Evolutionary conservation across 2,329 filamentous ascomycete species (phyloP), one percentile per base, ranked within the genome.

Genomic region (Monilinia polystroma): DNA sequence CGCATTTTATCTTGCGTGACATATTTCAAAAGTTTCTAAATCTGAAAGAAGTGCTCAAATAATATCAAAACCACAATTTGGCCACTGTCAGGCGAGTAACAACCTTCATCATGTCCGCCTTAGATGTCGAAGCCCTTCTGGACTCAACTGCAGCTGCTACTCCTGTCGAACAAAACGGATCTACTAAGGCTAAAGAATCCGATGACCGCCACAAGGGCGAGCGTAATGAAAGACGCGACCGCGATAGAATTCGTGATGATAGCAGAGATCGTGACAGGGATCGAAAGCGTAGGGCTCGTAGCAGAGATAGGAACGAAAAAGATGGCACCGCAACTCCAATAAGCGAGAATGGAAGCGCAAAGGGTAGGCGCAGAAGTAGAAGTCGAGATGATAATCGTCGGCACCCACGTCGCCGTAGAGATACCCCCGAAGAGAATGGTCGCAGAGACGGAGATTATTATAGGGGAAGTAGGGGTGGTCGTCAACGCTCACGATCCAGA

Each of bases 81-180:
- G 14, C 35, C 60, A 29, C n/a, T 41, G 32, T 54, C 60, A 52
- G 55, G 45, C 64, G 55, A 52, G 55, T 66, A 60, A 23, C 43
- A 56, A 52, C 45, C 72, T 67, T 74, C 79, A 81, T 73, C 73
- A 90, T 90, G 87, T 87, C 87, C 77, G 84, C 84, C 78, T 81
- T 89, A 73, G 92, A 96, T 77, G 92, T 97, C 74, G 93, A 97
- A 83, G 92, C 92, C 72, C 85, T 97, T 71, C 87, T 97, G 73
- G 93, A 97, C 79, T 91, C 90, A 63, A 92, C 91, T 70, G 91
- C 91, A 63, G 88, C 87, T 77, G 82, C 83, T 72, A 80, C 82
- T 68, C 77, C 78, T 67, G 80, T 81, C 64, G 80, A 84, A 64
- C 72, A 72, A 55, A 78, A 76, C 68, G 75, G 75, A 67, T 71